Conservation (phyloP, 179 eudicot genomes). For the Carnegiea gigantea region DNA sequence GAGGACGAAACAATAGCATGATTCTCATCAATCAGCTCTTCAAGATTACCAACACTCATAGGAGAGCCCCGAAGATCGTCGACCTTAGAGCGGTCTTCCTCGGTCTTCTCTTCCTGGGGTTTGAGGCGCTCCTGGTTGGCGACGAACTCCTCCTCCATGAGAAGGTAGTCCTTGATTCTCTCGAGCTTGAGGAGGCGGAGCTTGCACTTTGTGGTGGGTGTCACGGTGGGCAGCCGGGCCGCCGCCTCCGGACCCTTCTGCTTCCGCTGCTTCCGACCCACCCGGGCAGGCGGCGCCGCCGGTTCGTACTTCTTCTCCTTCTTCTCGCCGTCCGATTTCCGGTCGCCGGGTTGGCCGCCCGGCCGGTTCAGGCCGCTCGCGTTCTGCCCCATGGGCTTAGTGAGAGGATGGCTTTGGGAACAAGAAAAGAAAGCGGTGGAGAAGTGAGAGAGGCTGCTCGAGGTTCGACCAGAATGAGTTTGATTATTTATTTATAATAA, state of each 20-base stretch:
- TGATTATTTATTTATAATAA: too few relatives aligned
- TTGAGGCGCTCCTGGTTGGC: slow-evolving; percentile 82
- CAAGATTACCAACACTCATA: slow-evolving; percentile 91
- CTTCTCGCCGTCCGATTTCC: slow-evolving; percentile 58
- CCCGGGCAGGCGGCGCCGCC: slow-evolving; percentile 80
- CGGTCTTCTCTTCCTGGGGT: slow-evolving; percentile 93
- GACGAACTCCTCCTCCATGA: slow-evolving; percentile 94
- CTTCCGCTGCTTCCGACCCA: slow-evolving; percentile 87
- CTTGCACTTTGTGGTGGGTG: slow-evolving; percentile 79
- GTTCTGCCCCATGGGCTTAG: slow-evolving; percentile 62
- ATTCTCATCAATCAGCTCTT: slow-evolving; percentile 93
- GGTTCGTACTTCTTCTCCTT: slow-evolving; percentile 89
- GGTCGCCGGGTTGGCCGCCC: slow-evolving; percentile 44
- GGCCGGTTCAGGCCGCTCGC: slow-evolving; percentile 68
- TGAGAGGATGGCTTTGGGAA: slow-evolving; percentile 13
- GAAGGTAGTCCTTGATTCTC: slow-evolving; percentile 72
- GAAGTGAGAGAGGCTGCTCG: too few relatives aligned
- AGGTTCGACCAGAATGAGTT: too few relatives aligned
- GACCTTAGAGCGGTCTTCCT: slow-evolving; percentile 86
- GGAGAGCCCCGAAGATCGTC: slow-evolving; percentile 91
- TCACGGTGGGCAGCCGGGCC: slow-evolving; percentile 69
- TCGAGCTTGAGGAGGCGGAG: slow-evolving; percentile 77
- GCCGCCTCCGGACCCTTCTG: slow-evolving; percentile 84
- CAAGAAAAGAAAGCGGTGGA: slow-evolving; percentile 7
- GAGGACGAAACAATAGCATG: slow-evolving; percentile 89